These are phyloP conservation scores for Talaromyces thailandensis DNA, from an alignment of 495 filamentous ascomycete species.

Conservation along the genomic window DNA sequence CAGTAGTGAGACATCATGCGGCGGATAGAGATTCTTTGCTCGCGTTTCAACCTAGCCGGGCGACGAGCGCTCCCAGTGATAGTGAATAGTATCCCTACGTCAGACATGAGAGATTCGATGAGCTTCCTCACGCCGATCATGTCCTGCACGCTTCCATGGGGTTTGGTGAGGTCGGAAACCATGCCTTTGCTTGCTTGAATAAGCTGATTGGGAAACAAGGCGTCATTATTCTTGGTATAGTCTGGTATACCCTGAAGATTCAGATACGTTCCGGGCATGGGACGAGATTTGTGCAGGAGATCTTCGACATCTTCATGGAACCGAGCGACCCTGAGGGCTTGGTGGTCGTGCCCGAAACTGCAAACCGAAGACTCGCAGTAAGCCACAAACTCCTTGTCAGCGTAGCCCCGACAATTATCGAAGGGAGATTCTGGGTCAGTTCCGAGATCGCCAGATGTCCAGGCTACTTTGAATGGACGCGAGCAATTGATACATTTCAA, in stretches of 20 bases:
- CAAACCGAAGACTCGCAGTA: slow-evolving; percentile 33
- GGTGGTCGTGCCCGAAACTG: slow-evolving; percentile 35
- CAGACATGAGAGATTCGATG: slow-evolving; percentile 31
- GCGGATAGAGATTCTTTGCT: slow-evolving; percentile 46
- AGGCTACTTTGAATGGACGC: slow-evolving; percentile 36
- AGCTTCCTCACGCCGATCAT: slow-evolving; percentile 34
- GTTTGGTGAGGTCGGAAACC: slow-evolving; percentile 24
- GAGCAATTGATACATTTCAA: slow-evolving; percentile 52
- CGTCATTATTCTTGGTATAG: slow-evolving; percentile 13
- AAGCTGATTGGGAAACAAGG: slow-evolving; percentile 53
- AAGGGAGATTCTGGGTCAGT: slow-evolving; percentile 15
- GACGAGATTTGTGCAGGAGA: slow-evolving; percentile 30
- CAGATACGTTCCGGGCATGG: slow-evolving; percentile 61
- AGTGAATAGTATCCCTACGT: slow-evolving; percentile 2
- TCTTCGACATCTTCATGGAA: slow-evolving; percentile 44
- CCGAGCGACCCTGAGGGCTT: slow-evolving; percentile 41
- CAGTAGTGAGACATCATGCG: slow-evolving; percentile 76
- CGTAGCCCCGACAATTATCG: slow-evolving; percentile 41
- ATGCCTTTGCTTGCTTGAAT: slow-evolving; percentile 31
- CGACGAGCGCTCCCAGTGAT: neutral
- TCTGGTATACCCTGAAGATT: slow-evolving; percentile 21
- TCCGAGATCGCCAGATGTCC: slow-evolving; percentile 46
- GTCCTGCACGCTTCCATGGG: neutral
- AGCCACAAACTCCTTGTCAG: slow-evolving; percentile 49
- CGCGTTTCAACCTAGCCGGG: slow-evolving; percentile 7